Base-by-base conservation (phyloP, 495 filamentous ascomycete species). In the Cercophora sp. region DNA sequence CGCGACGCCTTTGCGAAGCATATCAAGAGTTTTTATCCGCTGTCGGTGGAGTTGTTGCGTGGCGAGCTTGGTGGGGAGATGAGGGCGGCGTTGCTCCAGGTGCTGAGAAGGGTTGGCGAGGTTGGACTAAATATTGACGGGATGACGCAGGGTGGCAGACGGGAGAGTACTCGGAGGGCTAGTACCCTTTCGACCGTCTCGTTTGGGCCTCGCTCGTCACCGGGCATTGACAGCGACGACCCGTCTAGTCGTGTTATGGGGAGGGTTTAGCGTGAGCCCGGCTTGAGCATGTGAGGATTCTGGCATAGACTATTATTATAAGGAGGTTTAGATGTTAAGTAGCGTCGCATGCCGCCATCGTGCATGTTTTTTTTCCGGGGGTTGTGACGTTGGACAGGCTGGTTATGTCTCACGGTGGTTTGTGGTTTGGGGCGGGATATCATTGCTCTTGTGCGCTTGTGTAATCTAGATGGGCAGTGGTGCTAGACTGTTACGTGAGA, bases 101-200 rank as follows among this genome's bases (percentile, higher is more conserved):
- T 96, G 10, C 70, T 96, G 51, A 78, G 85, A 46, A 75, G 89
- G 34, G 85, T 96, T 2, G 91, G 91, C 40, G 91, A 96, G 70
- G 83, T 86, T 10, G 82, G 80, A 47, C 69, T 96, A 45, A 89
- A 88, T 0, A 78, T 93, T 43, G 71, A 77, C 54, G 66, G 67
- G 9, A 70, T 78, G 69, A 46, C 55, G 35, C 9, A 51, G 53
- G 16, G 25, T 52, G 27, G 62, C 50, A 4, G 60, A 16, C 22
- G 44, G n/a, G n/a, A 35, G 22, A 45, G 31, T 9, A 66, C 69
- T 29, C 68, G 72, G 44, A 54, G 69, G 22, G 45, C 58, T 25
- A 74, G 72, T 24, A 52, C 64, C 2, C 51, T 59, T 13, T 60
- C 58, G 23, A 46, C 47, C 2, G 31, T 34, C 20, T 57, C 59